Conservation (phyloP, 345 rosid genomes). For the Erodium maritimum region DNA sequence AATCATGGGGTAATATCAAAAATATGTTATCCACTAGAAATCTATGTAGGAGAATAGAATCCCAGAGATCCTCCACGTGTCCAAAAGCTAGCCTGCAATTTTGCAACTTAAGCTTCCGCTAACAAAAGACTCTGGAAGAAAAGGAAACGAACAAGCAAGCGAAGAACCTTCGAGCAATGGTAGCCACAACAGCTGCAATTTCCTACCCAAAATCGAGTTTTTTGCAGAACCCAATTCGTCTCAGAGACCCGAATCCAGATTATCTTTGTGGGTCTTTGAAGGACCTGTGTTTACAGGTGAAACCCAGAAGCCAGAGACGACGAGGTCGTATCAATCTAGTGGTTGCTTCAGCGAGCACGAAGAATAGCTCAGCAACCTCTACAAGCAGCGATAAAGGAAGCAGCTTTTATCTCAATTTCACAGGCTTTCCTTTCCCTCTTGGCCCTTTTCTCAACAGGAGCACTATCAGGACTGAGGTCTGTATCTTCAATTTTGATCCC, state of each 20-base stretch:
- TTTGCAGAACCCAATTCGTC: conserved; percentile 28
- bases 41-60: conserved; percentile 24
- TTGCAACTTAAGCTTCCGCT: conserved; percentile 2
- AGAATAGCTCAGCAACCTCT: conserved; percentile 7
- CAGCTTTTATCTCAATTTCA: conserved; percentile 72
- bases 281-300: conserved; percentile 21
- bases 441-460: conserved; percentile 92
- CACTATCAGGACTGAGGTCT: conserved; percentile 76
- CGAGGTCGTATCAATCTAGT: conserved; percentile 24
- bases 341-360: conserved; percentile 39
- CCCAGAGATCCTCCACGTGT: conserved; percentile 31
- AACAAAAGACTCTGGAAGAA: neutral
- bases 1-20: neutral
- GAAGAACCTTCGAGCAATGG: neutral
- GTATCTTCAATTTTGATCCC: conserved; percentile 11
- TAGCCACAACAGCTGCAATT: conserved; percentile 26
- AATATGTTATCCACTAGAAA: conserved; percentile 3
- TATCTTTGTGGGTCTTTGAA: conserved; percentile 41
- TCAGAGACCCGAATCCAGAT: conserved; percentile 24
- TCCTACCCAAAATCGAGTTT: conserved; percentile 37
- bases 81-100: conserved; percentile 26
- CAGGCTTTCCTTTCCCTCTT: conserved; percentile 95
- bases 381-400: conserved; percentile 19
- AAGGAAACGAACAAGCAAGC: neutral
- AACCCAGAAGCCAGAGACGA: conserved; percentile 23